Base-by-base conservation (phyloP, 2,329 filamentous ascomycete genomes). In the Sporothrix phasma region DNA sequence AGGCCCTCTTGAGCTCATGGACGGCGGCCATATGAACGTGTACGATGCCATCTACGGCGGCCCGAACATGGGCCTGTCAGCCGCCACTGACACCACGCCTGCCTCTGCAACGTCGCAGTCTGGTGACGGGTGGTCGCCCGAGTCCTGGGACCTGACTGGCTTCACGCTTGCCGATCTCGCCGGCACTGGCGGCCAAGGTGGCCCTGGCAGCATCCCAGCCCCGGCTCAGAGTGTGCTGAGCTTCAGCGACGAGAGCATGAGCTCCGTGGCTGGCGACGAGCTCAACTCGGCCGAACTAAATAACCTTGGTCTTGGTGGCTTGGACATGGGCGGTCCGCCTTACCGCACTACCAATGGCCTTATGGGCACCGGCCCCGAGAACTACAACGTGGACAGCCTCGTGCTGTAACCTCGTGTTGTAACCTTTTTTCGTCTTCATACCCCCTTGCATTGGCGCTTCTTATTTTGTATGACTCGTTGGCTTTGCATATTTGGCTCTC, bases 41-140 rank as follows among this genome's bases (percentile, higher is more conserved):
- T 94, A 90, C 74, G 88, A 91, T 71, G 87, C 87, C 46, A 90
- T 91, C 63, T 92, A 92, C 69, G 89, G 88, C 43, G 88, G 88
- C 0, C 80, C 82, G 10, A 79, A 79, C 53, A 74, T 78, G 66
- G 76, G 76, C 3, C 73, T 80, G 37, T 60, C 63, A 6, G 46
- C 62, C 1, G 63, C 58, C 13, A 49, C 62, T 3, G 76, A 79
- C 39, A 77, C 80, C 24, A 75, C 80, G 11, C 74, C 80, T 19
- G 71, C 78, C 0, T 76, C 75, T n/a, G 69, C 74, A 1, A 72
- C 75, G 29, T 70, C 73, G 15, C 67, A 67, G 19, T 64, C 66
- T 5, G 73, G 67, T 43, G 74, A 73, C 22, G 76, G 77, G 61
- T 86, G 83, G 84, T 81, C 82, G 1, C 80, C 82, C 0, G 82